Evolutionary conservation across 768 basidiomycete species (phyloP).

Genomic region (Psilocybe cubensis): DNA sequence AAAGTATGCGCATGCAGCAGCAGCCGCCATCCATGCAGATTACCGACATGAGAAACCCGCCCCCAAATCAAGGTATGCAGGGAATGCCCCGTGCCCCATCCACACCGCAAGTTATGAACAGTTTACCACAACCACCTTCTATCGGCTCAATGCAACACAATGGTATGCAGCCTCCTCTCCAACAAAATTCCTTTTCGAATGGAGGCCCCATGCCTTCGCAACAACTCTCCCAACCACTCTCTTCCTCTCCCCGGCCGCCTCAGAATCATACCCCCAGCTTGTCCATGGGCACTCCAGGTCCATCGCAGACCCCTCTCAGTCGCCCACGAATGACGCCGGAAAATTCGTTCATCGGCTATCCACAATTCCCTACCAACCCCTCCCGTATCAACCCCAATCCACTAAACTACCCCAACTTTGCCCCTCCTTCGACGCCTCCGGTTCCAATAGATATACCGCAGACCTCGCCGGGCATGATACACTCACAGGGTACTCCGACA

Average conservation of each 20-base stretch:
- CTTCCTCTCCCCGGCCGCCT: constrained; percentile 46
- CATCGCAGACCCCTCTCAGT: constrained; percentile 42
- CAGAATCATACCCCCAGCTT: constrained; percentile 46
- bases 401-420: constrained; percentile 31
- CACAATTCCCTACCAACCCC: constrained; percentile 33
- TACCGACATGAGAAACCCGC: constrained; percentile 46
- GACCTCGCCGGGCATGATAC: constrained; percentile 38
- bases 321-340: constrained; percentile 51
- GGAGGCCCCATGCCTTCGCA: constrained; percentile 38
- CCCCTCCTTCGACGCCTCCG: constrained; percentile 51
- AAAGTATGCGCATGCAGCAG: constrained; percentile 34
- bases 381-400: constrained; percentile 16
- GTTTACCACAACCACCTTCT: constrained; percentile 40
- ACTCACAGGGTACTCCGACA: constrained; percentile 40
- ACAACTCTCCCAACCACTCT: constrained; percentile 40
- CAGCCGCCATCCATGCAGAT: constrained; percentile 41
- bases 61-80: constrained; percentile 40
- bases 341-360: constrained; percentile 48
- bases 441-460: constrained; percentile 52
- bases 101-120: constrained; percentile 49
- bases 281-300: constrained; percentile 38
- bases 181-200: constrained; percentile 41
- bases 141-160: constrained; percentile 29
- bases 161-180: constrained; percentile 39
- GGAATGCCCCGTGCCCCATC: constrained; percentile 47